Base-by-base conservation (phyloP, 1,284 basidiomycete genomes). In the Trichosporon faecale region DNA sequence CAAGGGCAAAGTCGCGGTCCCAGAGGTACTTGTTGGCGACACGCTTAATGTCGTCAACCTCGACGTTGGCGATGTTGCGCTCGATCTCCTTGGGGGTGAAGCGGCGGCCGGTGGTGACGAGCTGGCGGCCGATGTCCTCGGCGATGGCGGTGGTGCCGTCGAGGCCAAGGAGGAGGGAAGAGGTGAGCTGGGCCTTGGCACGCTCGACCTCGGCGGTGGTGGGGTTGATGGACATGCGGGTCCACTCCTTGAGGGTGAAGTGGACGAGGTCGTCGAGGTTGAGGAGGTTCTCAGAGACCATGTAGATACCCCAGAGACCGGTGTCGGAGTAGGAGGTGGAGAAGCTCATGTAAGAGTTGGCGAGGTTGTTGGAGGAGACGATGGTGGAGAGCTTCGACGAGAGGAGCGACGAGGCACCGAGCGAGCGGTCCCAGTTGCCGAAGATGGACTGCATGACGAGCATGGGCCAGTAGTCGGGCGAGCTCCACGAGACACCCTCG, bases 311-410 rank as follows among this genome's bases (percentile, higher is more conserved):
- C 97, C 97, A 99, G 63, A 99, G 90, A 79, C 96, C 97, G 21
- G 95, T 99, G 85, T 99, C 97, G 18, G 95, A 95, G 88, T 99
- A 99, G n/a, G 93, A 95, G 12, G 97, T 99, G 52, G 94, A 97
- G 90, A 99, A 99, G 74, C 93, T 94, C 94, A 98, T 97, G 91
- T 93, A 99, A 76, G 92, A 95, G 88, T 99, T 99, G 80, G 97
- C 96, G 80, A 99, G 92, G 87, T 94, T 94, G 89, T 98, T 92
- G 73, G 88, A 87, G 64, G 94, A 94, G 80, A 99, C 87, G 83
- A 95, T 92, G 85, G 96, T 92, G 65, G 92, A 94, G 72, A 99
- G 90, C 71, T 91, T 90, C 69, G 94, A 97, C 74, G 92, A 94
- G 76, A 97, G 90, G 70, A 98, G 87, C 46, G 94, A 88, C 12